Percentiles rank a stretch among this genome's conserved stretches.
These are phyloP conservation scores for Hypholoma sublateritium DNA, from an alignment of 768 basidiomycete species.

Conservation along the genomic window DNA sequence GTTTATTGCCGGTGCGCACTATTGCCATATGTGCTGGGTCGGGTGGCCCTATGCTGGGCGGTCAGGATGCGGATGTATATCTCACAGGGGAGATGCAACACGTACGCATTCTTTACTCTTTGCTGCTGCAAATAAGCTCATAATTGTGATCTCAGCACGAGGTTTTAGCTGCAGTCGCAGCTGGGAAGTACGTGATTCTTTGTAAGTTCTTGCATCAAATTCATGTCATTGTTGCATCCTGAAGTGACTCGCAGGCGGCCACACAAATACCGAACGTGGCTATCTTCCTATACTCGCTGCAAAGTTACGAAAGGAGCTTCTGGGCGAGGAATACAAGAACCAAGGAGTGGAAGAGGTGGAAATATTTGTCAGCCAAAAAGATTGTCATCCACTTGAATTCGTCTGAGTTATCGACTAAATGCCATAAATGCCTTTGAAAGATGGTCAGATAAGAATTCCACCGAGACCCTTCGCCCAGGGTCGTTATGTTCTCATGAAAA, in stretches of 20 bases:
- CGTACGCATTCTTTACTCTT: slow-evolving; percentile 42
- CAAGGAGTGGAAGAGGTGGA: slow-evolving; percentile 44
- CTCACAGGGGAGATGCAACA: slow-evolving; percentile 94
- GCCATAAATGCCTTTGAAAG: neutral
- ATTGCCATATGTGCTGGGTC: slow-evolving; percentile 93
- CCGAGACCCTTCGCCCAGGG: neutral
- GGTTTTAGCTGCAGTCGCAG: slow-evolving; percentile 76
- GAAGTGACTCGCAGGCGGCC: slow-evolving; percentile 58
- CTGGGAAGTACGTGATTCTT: slow-evolving; percentile 78
- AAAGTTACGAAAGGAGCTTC: slow-evolving; percentile 57
- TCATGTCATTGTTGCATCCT: slow-evolving; percentile 27
- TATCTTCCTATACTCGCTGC: slow-evolving; percentile 77
- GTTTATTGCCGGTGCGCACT: slow-evolving; percentile 43
- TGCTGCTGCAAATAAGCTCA: slow-evolving; percentile 19
- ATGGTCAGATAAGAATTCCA: slow-evolving; percentile 12
- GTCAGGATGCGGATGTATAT: slow-evolving; percentile 79
- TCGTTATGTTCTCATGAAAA: slow-evolving; percentile 6
- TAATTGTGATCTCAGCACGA: slow-evolving; percentile 62
- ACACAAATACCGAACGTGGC: slow-evolving; percentile 94
- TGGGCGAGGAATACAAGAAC: slow-evolving; percentile 28
- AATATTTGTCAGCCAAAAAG: slow-evolving; percentile 70
- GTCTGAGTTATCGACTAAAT: slow-evolving; percentile 38
- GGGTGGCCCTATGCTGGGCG: slow-evolving; percentile 75
- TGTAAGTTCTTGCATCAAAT: slow-evolving; percentile 52
- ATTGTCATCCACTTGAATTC: slow-evolving; percentile 73